Conservation (phyloP, 2,329 filamentous ascomycete species). For the Neopestalotiopsis rosae region DNA sequence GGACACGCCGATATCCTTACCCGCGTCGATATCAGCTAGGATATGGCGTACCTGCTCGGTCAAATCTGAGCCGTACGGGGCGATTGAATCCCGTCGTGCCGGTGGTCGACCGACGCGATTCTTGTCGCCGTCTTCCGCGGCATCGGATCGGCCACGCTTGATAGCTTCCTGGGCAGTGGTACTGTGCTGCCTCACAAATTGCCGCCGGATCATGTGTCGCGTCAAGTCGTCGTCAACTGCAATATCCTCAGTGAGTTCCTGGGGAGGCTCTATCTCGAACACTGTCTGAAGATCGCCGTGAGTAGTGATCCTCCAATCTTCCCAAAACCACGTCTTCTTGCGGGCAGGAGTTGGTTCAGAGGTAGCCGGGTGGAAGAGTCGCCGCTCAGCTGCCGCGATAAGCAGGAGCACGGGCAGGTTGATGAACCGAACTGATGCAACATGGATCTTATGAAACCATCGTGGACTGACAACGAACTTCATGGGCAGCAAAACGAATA, state of each 20-base stretch:
- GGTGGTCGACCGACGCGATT: conserved; percentile 34
- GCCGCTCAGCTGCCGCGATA: conserved; percentile 74
- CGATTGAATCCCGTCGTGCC: conserved; percentile 60
- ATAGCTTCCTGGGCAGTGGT: conserved; percentile 33
- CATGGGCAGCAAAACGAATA: conserved; percentile 75
- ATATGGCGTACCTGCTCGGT: conserved; percentile 55
- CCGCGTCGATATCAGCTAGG: conserved; percentile 52
- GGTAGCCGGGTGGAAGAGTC: conserved; percentile 63
- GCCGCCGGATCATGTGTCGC: conserved; percentile 61
- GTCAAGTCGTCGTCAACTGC: conserved; percentile 64
- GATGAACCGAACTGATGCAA: conserved; percentile 73
- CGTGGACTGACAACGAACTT: conserved; percentile 79
- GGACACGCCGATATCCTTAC: conserved; percentile 50
- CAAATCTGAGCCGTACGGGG: conserved; percentile 53
- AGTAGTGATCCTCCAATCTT: conserved; percentile 70
- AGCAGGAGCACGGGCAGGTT: conserved; percentile 77
- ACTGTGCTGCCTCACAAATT: conserved; percentile 55
- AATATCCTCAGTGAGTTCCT: conserved; percentile 62
- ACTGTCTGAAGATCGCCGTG: conserved; percentile 76
- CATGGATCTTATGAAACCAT: conserved; percentile 92
- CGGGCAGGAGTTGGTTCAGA: conserved; percentile 23
- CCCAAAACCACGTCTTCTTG: conserved; percentile 60
- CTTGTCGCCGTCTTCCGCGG: conserved; percentile 21
- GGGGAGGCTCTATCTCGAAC: conserved; percentile 73
- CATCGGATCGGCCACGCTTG: conserved; percentile 18